phyloP scores from a whole-genome alignment of 768 basidiomycete genomes.

The Scleroderma bovista region DNA sequence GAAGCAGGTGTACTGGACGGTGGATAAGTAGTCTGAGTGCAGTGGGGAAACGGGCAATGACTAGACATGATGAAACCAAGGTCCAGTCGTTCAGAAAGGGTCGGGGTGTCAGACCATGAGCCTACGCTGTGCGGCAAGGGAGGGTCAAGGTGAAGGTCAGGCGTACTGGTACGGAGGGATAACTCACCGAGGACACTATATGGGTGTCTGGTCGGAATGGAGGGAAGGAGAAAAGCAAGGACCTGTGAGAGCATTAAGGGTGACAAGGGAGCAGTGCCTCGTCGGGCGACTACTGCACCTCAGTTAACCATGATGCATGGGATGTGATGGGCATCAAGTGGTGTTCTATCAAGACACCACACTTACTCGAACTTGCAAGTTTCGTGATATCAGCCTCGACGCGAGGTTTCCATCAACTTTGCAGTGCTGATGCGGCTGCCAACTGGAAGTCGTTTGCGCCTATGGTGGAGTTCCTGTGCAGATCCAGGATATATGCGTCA shows the following conservation, averaged over 20 bases:
- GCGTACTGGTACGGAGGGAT: not conserved
- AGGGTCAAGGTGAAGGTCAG: not conserved
- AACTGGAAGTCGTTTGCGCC: not conserved
- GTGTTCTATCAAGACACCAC: constrained; percentile 1
- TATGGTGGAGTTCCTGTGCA: not conserved
- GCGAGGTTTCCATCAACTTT: constrained; percentile 3
- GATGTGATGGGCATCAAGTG: not conserved
- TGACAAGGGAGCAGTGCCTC: not conserved
- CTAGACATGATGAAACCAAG: not conserved
- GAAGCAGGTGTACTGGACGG: too few relatives aligned
- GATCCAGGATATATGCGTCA: not conserved
- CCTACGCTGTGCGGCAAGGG: not conserved
- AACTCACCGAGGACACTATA: not conserved
- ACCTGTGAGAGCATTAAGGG: not conserved
- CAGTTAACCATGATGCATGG: not conserved
- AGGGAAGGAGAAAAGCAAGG: not conserved
- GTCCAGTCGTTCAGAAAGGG: not conserved
- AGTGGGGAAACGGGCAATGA: not conserved
- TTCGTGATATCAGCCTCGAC: not conserved
- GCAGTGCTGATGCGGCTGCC: constrained; percentile 6
- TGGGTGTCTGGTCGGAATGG: not conserved
- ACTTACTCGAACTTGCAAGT: not conserved
- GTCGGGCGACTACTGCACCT: not conserved
- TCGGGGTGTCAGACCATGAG: not conserved
- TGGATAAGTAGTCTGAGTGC: not conserved